phyloP scores from a whole-genome alignment of 352 stramenopile species.

The Globisporangium mamillatum region DNA sequence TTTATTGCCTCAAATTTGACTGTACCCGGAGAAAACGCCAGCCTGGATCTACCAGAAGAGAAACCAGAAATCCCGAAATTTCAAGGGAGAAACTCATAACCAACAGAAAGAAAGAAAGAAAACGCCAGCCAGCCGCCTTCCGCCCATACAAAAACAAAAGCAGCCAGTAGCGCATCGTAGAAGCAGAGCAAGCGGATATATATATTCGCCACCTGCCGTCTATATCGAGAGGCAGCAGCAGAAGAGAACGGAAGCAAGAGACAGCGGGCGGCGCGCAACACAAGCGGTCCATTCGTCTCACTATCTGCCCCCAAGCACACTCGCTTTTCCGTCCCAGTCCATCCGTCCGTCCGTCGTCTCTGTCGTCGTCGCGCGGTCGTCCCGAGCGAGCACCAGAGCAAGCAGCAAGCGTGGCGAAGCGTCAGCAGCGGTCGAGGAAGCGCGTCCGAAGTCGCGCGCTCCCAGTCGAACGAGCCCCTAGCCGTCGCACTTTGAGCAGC shows the following conservation, averaged over 20 bases:
- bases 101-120: neutral
- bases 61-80: neutral
- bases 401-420: constrained; percentile 16
- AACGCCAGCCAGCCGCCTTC: constrained; percentile 12
- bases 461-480: neutral
- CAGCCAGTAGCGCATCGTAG: constrained; percentile 5
- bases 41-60: neutral
- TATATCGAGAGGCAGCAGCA: constrained; percentile 10
- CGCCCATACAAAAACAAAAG: neutral
- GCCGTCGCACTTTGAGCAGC: neutral
- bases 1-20: neutral
- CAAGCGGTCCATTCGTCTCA: neutral
- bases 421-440: constrained; percentile 8
- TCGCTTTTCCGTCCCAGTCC: neutral
- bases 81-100: neutral
- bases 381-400: constrained; percentile 2
- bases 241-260: neutral
- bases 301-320: neutral
- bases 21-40: neutral
- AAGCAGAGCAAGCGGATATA: neutral
- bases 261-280: neutral
- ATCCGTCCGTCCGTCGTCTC: neutral
- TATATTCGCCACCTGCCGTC: constrained; percentile 4
- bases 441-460: neutral
- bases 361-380: constrained; percentile 8